Percentiles rank a stretch among this genome's conserved stretches.
These are phyloP conservation scores for Leptographium radiaticola DNA, from an alignment of 2,329 filamentous ascomycete genomes.

Conservation along the genomic window DNA sequence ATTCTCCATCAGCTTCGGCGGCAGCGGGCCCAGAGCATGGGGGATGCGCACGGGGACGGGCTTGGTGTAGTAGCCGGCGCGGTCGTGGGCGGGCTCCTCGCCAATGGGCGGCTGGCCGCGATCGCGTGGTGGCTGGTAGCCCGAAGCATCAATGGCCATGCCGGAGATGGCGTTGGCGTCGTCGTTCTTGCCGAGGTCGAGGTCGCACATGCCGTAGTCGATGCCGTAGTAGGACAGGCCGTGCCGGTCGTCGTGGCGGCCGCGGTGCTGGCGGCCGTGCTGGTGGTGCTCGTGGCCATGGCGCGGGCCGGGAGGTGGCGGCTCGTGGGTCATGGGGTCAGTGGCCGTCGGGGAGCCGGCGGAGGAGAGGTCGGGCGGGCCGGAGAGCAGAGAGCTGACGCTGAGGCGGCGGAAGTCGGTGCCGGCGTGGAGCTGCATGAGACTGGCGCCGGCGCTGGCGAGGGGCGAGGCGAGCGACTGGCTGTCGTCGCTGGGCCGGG, in stretches of 20 bases:
- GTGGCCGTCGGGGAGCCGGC: neutral
- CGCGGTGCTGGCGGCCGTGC: neutral
- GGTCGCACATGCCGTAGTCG: slow-evolving; percentile 56
- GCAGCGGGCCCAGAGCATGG: slow-evolving; percentile 33
- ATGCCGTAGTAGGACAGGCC: slow-evolving; percentile 48
- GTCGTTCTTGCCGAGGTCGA: slow-evolving; percentile 58
- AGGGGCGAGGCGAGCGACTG: neutral
- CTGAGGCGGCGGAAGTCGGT: slow-evolving; percentile 33
- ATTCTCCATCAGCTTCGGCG: slow-evolving; percentile 47
- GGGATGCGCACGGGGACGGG: slow-evolving; percentile 50
- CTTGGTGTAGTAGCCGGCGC: slow-evolving; percentile 55
- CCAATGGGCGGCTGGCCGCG: slow-evolving; percentile 25
- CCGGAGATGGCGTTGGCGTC: slow-evolving; percentile 51
- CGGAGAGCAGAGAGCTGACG: slow-evolving; percentile 50
- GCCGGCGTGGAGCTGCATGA: slow-evolving; percentile 3
- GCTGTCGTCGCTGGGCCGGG: slow-evolving; percentile 1
- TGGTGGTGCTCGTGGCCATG: neutral
- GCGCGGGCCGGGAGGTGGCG: neutral
- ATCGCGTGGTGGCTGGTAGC: slow-evolving; percentile 13
- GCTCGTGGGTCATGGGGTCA: too few species aligned
- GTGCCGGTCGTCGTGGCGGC: neutral
- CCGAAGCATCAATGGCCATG: neutral
- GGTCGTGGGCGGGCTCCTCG: slow-evolving; percentile 23
- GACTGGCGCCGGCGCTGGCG: neutral
- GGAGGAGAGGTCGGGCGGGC: slow-evolving; percentile 19